Evolutionary conservation across 2,329 filamentous ascomycete genomes (phyloP).

Genomic region (Atkinsonella texensis): DNA sequence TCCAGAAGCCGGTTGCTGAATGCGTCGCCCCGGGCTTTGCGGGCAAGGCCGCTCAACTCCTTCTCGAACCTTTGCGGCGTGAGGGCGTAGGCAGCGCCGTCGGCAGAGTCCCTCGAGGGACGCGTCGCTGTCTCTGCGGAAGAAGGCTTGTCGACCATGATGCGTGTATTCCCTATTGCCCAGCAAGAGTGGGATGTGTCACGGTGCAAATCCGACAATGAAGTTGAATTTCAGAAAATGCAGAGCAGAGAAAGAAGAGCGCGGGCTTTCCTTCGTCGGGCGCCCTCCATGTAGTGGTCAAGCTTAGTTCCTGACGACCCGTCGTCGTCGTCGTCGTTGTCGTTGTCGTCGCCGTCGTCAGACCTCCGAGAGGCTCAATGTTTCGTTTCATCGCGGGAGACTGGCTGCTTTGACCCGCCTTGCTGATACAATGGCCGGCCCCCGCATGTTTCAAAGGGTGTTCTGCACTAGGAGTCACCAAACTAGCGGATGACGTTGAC

Average conservation of each 20-base stretch:
- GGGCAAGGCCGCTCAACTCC: constrained; percentile 39
- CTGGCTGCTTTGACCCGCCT: constrained; percentile 1
- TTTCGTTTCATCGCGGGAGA: constrained; percentile 1
- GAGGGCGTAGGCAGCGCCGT: constrained; percentile 19
- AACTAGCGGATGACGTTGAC: too few relatives aligned
- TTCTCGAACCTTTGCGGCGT: constrained; percentile 41
- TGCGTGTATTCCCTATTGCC: neutral
- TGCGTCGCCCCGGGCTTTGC: constrained; percentile 25
- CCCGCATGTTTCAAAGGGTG: too few relatives aligned
- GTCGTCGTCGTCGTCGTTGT: neutral
- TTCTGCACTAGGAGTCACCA: too few relatives aligned
- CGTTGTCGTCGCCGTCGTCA: neutral
- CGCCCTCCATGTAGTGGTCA: neutral
- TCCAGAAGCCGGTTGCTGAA: constrained; percentile 20
- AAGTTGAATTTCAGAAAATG: neutral
- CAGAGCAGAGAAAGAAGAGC: neutral
- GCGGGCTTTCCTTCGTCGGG: neutral
- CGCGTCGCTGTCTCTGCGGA: neutral
- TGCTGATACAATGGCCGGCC: neutral
- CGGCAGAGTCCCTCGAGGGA: neutral
- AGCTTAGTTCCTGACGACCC: neutral
- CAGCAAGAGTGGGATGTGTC: neutral
- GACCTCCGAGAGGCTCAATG: neutral
- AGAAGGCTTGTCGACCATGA: neutral
- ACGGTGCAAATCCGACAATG: neutral